Percentiles rank a stretch among this genome's conserved stretches.
Conservation (phyloP, 441 rosid species). For the Mallotus japonicus region DNA sequence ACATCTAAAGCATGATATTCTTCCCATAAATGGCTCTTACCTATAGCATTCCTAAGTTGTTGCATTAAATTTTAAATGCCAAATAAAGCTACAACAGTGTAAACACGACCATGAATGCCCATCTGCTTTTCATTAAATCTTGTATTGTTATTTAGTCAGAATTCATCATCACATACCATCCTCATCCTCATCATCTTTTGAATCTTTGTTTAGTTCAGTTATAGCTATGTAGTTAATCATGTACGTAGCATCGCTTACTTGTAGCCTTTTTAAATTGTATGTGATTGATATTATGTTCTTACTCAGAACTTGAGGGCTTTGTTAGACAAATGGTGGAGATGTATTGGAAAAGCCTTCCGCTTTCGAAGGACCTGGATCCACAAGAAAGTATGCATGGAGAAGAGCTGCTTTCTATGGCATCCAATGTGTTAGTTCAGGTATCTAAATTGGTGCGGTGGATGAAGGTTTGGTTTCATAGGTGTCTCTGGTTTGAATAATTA, state of each 20-base stretch:
- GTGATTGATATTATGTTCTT: constrained; percentile 28
- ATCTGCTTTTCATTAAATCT: background rate
- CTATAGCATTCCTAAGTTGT: constrained; percentile 7
- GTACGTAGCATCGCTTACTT: background rate
- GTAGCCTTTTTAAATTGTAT: background rate
- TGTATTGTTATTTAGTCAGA: background rate
- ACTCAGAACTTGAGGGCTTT: constrained; percentile 61
- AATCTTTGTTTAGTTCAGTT: background rate
- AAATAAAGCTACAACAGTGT: background rate
- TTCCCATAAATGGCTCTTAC: background rate
- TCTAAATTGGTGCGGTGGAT: constrained; percentile 11
- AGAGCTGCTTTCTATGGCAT: constrained; percentile 75
- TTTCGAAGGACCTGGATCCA: constrained; percentile 87
- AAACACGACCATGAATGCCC: background rate
- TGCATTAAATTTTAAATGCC: background rate
- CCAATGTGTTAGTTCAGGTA: constrained; percentile 92
- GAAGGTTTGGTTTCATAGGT: background rate
- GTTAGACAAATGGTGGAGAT: constrained; percentile 66
- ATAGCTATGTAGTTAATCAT: background rate
- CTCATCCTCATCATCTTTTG: background rate
- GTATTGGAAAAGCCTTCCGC: constrained; percentile 73
- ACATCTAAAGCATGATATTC: background rate
- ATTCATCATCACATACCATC: background rate
- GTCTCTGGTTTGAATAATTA: background rate
- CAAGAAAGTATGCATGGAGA: constrained; percentile 97